Evolutionary conservation across 495 filamentous ascomycete species (phyloP).

Genomic region (Podospora bellae-mahoneyi): DNA sequence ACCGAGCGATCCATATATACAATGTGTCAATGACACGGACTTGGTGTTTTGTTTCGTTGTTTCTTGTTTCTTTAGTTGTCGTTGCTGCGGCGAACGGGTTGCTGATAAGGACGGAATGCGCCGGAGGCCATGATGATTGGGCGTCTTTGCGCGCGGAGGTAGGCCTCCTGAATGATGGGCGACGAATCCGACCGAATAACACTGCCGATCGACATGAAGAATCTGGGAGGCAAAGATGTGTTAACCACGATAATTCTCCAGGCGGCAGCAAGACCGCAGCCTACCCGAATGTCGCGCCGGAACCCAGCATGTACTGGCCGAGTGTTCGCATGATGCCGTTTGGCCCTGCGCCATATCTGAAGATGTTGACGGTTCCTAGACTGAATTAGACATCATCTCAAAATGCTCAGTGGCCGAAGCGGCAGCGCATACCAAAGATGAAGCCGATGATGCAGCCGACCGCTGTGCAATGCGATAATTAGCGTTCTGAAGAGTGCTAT

Average conservation of each 20-base stretch:
- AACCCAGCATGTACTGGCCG: constrained; percentile 97
- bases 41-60: neutral
- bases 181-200: constrained; percentile 84
- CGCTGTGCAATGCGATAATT: constrained; percentile 48
- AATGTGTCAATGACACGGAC: constrained; percentile 26
- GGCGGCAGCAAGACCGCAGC: constrained; percentile 24
- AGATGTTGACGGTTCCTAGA: constrained; percentile 84
- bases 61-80: constrained; percentile 17
- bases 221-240: constrained; percentile 48
- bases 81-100: constrained; percentile 13
- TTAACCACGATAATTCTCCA: neutral
- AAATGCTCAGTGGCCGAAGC: neutral
- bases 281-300: constrained; percentile 94
- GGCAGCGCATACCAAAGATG: constrained; percentile 70
- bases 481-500: neutral
- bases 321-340: constrained; percentile 91
- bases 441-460: constrained; percentile 96
- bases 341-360: constrained; percentile 86
- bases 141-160: constrained; percentile 54
- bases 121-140: constrained; percentile 61
- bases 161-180: constrained; percentile 59
- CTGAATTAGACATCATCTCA: constrained; percentile 25
- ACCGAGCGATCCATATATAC: constrained; percentile 24
- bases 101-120: constrained; percentile 36
- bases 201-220: constrained; percentile 98